Conservation (phyloP, 371 early-diverging fungal genomes). For the Globomyces sp. region DNA sequence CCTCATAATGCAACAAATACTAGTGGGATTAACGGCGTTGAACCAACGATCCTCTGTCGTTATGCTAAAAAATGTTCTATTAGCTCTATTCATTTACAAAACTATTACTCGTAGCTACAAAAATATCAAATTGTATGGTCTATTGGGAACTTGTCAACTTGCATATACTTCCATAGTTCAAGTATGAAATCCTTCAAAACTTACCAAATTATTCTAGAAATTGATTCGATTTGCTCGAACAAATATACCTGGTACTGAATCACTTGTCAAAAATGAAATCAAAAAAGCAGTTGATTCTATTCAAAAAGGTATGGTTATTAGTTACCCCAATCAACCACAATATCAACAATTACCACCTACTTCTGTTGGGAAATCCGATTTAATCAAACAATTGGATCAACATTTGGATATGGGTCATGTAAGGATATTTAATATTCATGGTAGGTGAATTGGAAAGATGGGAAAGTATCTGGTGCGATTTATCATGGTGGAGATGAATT, state of each 20-base stretch:
- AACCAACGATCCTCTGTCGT: too few relatives aligned
- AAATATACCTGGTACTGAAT: conserved; percentile 38
- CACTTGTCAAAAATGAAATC: conserved; percentile 51
- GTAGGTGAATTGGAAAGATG: conserved; percentile 78
- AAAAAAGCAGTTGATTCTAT: conserved; percentile 69
- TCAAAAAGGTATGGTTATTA: conserved; percentile 60
- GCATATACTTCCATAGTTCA: background rate
- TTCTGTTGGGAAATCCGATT: conserved; percentile 62
- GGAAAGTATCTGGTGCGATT: conserved; percentile 86
- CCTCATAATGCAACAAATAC: too few relatives aligned
- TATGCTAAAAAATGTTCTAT: background rate
- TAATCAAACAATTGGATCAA: conserved; percentile 59
- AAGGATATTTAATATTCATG: conserved; percentile 36
- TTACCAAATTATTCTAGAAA: conserved; percentile 8
- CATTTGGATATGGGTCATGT: conserved; percentile 41
- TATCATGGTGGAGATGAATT: conserved; percentile 89
- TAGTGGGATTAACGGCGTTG: too few relatives aligned
- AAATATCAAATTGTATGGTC: background rate
- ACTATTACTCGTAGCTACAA: background rate
- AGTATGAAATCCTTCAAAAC: background rate
- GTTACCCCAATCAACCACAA: conserved; percentile 57
- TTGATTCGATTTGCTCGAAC: conserved; percentile 24
- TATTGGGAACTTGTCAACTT: background rate
- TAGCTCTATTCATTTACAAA: background rate
- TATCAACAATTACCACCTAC: conserved; percentile 62